Percentiles rank a stretch among this genome's conserved stretches.
Conservation (phyloP, 306 rosid species). For the Fagus sylvatica region DNA sequence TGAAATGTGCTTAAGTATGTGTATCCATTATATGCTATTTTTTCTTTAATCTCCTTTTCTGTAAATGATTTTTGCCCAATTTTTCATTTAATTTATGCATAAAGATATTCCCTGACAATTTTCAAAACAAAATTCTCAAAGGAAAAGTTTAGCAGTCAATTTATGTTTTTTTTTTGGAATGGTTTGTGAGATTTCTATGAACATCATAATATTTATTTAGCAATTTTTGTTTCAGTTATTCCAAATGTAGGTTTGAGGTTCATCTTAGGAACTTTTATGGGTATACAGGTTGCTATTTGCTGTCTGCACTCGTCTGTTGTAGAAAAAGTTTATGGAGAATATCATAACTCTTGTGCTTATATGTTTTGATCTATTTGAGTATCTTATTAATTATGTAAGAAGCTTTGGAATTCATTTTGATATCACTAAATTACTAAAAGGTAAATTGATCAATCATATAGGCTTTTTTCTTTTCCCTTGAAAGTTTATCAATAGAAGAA, state of each 20-base stretch:
- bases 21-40: background rate
- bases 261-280: background rate
- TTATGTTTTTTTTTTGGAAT: background rate
- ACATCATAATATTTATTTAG: background rate
- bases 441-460: too few species aligned
- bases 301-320: background rate
- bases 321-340: background rate
- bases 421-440: too few species aligned
- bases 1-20: background rate
- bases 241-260: background rate
- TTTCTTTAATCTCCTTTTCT: background rate
- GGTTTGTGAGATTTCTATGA: background rate
- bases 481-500: too few species aligned
- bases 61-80: background rate
- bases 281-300: background rate
- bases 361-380: background rate
- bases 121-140: background rate
- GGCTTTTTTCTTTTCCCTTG: too few species aligned
- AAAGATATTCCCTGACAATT: background rate
- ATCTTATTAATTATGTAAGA: background rate
- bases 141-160: background rate
- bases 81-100: background rate
- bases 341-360: background rate
- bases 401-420: background rate
- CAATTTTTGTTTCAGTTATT: background rate